Conservation (phyloP, 371 early-diverging fungal genomes). For the Circinella umbellata region DNA sequence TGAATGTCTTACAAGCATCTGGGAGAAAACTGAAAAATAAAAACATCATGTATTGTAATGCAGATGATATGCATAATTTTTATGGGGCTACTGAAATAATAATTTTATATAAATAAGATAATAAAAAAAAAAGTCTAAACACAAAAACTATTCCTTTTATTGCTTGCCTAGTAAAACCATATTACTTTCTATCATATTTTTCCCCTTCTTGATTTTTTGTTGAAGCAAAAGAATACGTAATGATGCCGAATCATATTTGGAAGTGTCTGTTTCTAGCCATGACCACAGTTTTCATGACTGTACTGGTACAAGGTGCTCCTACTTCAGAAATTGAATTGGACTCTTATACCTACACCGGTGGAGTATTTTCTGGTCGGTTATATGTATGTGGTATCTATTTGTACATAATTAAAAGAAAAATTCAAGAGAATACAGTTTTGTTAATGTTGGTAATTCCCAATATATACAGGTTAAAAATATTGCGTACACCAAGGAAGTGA, state of each 20-base stretch:
- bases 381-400: slow-evolving; percentile 23
- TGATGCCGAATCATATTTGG: slow-evolving; percentile 3
- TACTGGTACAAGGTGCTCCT: slow-evolving; percentile 18
- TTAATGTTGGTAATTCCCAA: neutral
- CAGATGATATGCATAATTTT: too few relatives aligned
- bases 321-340: slow-evolving; percentile 27
- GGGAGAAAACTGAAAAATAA: too few relatives aligned
- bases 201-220: too few relatives aligned
- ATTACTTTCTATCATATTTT: too few relatives aligned
- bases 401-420: neutral
- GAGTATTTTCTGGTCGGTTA: slow-evolving; percentile 30
- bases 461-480: slow-evolving; percentile 38
- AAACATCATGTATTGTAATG: too few relatives aligned
- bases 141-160: neutral
- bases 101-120: neutral
- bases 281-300: neutral
- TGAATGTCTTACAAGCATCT: too few relatives aligned
- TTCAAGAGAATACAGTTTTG: neutral
- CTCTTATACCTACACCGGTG: slow-evolving; percentile 23
- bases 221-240: neutral
- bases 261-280: neutral
- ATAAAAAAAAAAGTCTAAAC: neutral
- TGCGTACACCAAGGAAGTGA: slow-evolving; percentile 41
- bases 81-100: too few relatives aligned
- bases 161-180: neutral